phyloP scores from a whole-genome alignment of 768 basidiomycete genomes.

The Phlebiopsis gigantea region DNA sequence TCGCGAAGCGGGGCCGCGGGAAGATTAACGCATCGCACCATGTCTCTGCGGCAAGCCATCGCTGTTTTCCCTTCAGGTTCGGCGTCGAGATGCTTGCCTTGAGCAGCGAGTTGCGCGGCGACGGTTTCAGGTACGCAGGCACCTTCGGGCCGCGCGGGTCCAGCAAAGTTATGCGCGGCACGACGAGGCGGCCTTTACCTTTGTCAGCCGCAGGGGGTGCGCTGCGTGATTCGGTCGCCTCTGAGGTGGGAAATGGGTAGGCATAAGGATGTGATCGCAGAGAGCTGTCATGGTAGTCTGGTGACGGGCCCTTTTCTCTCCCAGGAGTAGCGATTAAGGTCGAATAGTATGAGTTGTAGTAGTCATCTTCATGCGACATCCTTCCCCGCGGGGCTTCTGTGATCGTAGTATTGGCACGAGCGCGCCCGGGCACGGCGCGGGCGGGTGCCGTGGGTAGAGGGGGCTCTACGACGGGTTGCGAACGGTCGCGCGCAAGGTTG shows the following conservation, averaged over 20 bases:
- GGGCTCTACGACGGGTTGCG: conserved; percentile 3
- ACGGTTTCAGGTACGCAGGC: conserved; percentile 27
- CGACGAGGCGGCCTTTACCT: conserved; percentile 11
- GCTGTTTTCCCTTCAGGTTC: conserved; percentile 55
- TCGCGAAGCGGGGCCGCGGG: conserved; percentile 66
- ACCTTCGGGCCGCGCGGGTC: conserved; percentile 16
- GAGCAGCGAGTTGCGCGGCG: conserved; percentile 28
- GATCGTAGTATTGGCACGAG: conserved; percentile 6
- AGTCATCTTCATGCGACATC: conserved; percentile 33
- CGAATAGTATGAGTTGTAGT: conserved; percentile 48
- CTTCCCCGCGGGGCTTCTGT: conserved; percentile 6
- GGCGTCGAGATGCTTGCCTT: conserved; percentile 64
- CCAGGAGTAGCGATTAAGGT: conserved; percentile 21
- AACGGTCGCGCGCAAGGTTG: conserved; percentile 21
- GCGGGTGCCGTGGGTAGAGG: conserved; percentile 1
- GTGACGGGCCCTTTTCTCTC: conserved; percentile 1
- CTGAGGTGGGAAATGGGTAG: conserved; percentile 30
- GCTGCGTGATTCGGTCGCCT: conserved; percentile 10
- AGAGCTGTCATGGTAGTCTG: conserved; percentile 16
- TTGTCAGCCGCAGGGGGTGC: conserved; percentile 14
- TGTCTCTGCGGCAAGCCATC: conserved; percentile 70
- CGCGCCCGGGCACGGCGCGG: neutral
- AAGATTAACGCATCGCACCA: conserved; percentile 81
- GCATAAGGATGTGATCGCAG: conserved; percentile 47
- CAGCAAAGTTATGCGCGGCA: conserved; percentile 22